These are phyloP conservation scores for Mucor piriformis DNA, from an alignment of 371 early-diverging fungal species.

Conservation along the genomic window DNA sequence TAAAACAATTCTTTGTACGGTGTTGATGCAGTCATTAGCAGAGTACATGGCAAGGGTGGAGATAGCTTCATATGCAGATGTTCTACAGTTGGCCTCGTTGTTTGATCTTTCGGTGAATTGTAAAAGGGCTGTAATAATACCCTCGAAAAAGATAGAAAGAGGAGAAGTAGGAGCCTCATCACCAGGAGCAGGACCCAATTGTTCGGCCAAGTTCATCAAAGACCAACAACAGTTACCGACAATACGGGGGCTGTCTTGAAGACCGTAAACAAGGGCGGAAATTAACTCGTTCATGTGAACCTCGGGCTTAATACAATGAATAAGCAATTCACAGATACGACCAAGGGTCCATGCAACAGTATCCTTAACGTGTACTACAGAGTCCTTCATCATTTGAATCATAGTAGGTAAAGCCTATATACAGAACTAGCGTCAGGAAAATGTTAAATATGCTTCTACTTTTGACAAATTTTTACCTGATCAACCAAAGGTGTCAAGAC, in stretches of 20 bases:
- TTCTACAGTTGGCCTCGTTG: conserved; percentile 83
- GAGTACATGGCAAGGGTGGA: conserved; percentile 72
- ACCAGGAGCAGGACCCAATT: conserved; percentile 57
- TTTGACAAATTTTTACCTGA: conserved; percentile 56
- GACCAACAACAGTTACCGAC: conserved; percentile 94
- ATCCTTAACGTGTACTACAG: conserved; percentile 87
- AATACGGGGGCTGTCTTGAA: conserved; percentile 85
- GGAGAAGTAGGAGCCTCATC: conserved; percentile 63
- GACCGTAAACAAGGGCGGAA: conserved; percentile 76
- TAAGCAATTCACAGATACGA: conserved; percentile 80
- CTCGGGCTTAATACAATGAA: conserved; percentile 77
- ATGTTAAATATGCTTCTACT: too few relatives aligned
- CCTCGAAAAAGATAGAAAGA: conserved; percentile 83
- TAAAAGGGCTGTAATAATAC: conserved; percentile 75
- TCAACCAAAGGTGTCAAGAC: conserved; percentile 77
- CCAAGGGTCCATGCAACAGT: conserved; percentile 97
- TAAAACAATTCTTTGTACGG: conserved; percentile 71
- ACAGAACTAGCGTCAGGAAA: background rate
- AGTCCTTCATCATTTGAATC: conserved; percentile 88
- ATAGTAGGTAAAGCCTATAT: conserved; percentile 79
- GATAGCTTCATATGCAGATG: conserved; percentile 93
- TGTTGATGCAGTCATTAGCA: conserved; percentile 65
- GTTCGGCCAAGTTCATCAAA: conserved; percentile 87
- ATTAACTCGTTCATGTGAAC: conserved; percentile 74
- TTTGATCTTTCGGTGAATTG: conserved; percentile 69